Evolutionary conservation across 2,329 filamentous ascomycete species (phyloP).

Genomic region (Podosphaera aphanis): DNA sequence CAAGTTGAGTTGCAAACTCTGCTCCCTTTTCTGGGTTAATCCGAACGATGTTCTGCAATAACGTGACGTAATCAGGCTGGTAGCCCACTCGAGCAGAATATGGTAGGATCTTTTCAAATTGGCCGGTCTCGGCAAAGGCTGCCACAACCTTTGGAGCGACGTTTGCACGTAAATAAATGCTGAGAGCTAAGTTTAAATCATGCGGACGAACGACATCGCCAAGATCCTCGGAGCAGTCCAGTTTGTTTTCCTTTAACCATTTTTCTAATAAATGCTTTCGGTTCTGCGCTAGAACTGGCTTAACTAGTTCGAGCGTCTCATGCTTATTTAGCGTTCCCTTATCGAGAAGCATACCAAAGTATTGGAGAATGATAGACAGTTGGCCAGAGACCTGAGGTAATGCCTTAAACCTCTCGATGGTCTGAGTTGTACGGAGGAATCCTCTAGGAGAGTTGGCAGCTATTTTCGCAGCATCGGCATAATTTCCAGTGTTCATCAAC

Average conservation of each 20-base stretch:
- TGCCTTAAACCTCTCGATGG: constrained; percentile 87
- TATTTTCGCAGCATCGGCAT: constrained; percentile 75
- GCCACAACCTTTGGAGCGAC: constrained; percentile 85
- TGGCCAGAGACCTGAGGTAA: constrained; percentile 55
- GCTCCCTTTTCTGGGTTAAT: constrained; percentile 82
- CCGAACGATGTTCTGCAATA: constrained; percentile 71
- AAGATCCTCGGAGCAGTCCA: constrained; percentile 86
- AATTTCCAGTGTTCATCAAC: constrained; percentile 57
- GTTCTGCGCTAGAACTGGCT: constrained; percentile 79
- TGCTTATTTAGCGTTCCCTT: constrained; percentile 83
- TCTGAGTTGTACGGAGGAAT: constrained; percentile 81
- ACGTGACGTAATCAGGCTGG: constrained; percentile 79
- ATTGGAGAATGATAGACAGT: constrained; percentile 86
- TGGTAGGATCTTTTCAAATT: constrained; percentile 89
- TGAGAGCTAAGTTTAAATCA: constrained; percentile 67
- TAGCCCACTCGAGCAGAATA: constrained; percentile 72
- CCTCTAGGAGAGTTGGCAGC: constrained; percentile 90
- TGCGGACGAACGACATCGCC: constrained; percentile 83
- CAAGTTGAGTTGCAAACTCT: constrained; percentile 82
- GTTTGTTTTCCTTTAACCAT: constrained; percentile 90
- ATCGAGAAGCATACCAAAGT: constrained; percentile 91
- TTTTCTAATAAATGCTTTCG: constrained; percentile 92
- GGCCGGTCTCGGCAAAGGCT: constrained; percentile 80
- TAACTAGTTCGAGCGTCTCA: constrained; percentile 80
- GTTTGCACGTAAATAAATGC: constrained; percentile 77